These are phyloP conservation scores for Chenopodium formosanum DNA, from an alignment of 148 eudicot genomes.

Conservation along the genomic window DNA sequence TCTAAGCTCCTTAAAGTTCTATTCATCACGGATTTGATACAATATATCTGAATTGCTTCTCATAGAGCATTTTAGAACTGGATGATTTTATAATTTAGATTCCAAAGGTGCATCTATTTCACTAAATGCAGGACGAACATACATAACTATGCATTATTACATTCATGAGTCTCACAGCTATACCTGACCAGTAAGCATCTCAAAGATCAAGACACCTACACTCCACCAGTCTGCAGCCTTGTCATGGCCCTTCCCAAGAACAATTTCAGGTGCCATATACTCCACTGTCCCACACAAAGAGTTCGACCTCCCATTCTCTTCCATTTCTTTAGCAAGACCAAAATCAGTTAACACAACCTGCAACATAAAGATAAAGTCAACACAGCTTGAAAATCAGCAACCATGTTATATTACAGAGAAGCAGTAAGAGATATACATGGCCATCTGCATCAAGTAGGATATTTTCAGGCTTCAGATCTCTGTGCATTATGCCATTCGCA, in stretches of 20 bases:
- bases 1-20: neutral
- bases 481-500: constrained; percentile 87
- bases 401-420: neutral
- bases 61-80: neutral
- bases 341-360: constrained; percentile 87
- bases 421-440: constrained; percentile 48
- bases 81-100: neutral
- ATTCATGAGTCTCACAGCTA: constrained; percentile 1
- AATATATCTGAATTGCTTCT: neutral
- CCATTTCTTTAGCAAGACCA: constrained; percentile 80
- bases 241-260: constrained; percentile 87
- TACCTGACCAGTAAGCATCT: constrained; percentile 95
- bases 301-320: constrained; percentile 69
- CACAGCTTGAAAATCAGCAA: neutral
- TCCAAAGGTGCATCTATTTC: neutral
- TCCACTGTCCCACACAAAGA: constrained; percentile 88
- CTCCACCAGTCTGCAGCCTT: constrained; percentile 99
- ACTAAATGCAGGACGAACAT: neutral
- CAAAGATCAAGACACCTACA: constrained; percentile 75
- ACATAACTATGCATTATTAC: neutral
- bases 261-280: constrained; percentile 90
- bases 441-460: constrained; percentile 91
- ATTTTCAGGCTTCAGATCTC: constrained; percentile 97
- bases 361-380: constrained; percentile 3
- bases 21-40: neutral